phyloP scores from a whole-genome alignment of 1,139 yeast genomes.

The Debaryomyces udenii region DNA sequence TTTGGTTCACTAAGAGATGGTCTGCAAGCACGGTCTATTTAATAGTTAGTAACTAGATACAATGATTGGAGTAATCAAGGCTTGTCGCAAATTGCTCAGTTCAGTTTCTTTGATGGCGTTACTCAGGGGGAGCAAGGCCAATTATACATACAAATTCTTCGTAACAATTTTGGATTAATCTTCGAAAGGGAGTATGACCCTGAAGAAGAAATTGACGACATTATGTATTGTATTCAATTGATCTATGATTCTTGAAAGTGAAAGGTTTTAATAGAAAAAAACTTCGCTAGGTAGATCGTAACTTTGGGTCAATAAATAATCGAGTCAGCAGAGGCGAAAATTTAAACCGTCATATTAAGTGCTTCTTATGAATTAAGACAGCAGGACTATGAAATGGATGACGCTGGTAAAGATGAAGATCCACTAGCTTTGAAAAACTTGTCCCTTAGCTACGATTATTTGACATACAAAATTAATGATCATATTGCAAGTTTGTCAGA shows the following conservation, averaged over 20 bases:
- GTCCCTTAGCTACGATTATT: constrained; percentile 63
- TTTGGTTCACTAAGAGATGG: constrained; percentile 87
- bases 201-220: constrained; percentile 27
- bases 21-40: constrained; percentile 80
- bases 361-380: background rate
- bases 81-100: no score
- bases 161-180: constrained; percentile 60
- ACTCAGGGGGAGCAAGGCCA: background rate
- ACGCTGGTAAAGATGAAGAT: constrained; percentile 44
- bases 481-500: constrained; percentile 47
- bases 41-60: constrained; percentile 19
- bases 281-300: no score
- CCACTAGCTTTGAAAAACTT: constrained; percentile 64
- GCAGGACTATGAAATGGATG: constrained; percentile 12
- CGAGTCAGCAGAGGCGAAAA: constrained; percentile 6
- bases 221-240: constrained; percentile 14
- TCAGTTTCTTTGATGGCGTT: no score
- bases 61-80: no score
- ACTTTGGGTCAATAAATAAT: constrained; percentile 4
- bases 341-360: background rate
- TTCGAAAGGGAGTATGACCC: constrained; percentile 48
- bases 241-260: constrained; percentile 6
- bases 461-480: constrained; percentile 62
- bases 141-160: constrained; percentile 60
- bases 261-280: background rate